Evolutionary conservation across 352 stramenopile genomes (phyloP), one percentile per base, ranked within the genome.

Genomic region (Globisporangium abappressorium): DNA sequence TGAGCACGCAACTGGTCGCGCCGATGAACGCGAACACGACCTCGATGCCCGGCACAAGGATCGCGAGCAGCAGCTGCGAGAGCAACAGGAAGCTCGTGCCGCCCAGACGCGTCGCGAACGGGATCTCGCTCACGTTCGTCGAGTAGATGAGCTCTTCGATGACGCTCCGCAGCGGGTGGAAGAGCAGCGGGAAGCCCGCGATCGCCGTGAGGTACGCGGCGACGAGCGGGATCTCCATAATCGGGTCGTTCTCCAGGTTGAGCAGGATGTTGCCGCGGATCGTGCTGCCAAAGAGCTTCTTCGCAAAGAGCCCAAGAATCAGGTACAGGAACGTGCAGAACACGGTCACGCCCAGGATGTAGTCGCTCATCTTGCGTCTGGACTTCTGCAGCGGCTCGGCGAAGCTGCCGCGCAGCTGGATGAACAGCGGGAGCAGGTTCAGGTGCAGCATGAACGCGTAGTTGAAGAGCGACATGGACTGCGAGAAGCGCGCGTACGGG

Each of bases 401-500:
- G 38, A 84, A 89, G 60, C 71, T 85, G 38, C 81, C 81, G 6
- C 84, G 84, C 22, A 91, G 66, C 58, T 90, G 79, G 55, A 89
- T 82, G 65, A 91, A 93, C 15, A 93, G 72, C 70, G 86, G 84
- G 24, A 93, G 66, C 18, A 94, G 69, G 67, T 94, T 94, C 65
- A 94, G 64, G 28, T 94, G 86, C 80, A 91, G 89, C 83, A 93
- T 91, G 71, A 93, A 94, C n/a, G 83, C 83, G 65, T 90, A 93
- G 65, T 86, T 93, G 77, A 87, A 93, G 71, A 94, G 89, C 24
- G 82, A 91, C 49, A 91, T 70, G 3, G 79, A 70, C 64, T 90
- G 81, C 15, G 81, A 65, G 54, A 83, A 77, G 8, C 81, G 82
- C 12, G 74, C 81, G 30, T 89, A 75, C 0, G 57, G 20, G 2